These are phyloP conservation scores for Ceratocystis huliohia DNA, from an alignment of 2,329 filamentous ascomycete genomes.

Conservation along the genomic window DNA sequence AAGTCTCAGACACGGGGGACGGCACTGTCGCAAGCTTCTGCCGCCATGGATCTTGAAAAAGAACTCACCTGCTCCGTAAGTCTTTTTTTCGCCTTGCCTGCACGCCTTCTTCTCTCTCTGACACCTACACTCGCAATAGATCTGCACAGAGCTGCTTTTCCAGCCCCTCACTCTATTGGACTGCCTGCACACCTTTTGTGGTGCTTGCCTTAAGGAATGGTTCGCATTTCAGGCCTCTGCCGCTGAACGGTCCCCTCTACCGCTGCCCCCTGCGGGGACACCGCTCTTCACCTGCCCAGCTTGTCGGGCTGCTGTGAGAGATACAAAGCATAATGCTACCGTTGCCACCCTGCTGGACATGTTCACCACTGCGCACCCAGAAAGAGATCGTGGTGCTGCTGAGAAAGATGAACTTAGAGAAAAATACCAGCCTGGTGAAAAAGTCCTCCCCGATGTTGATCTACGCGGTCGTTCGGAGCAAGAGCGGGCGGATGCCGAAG, in stretches of 20 bases:
- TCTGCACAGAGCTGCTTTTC: conserved; percentile 90
- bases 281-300: conserved; percentile 74
- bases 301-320: conserved; percentile 75
- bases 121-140: conserved; percentile 40
- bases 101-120: not conserved
- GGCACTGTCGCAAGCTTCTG: not conserved
- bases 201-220: conserved; percentile 91
- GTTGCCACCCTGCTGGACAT: conserved; percentile 84
- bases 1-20: not conserved
- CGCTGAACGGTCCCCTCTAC: conserved; percentile 39
- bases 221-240: conserved; percentile 65
- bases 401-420: conserved; percentile 66
- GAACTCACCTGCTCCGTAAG: conserved; percentile 91
- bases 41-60: conserved; percentile 61
- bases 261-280: conserved; percentile 35
- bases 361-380: conserved; percentile 68
- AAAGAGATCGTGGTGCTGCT: conserved; percentile 51
- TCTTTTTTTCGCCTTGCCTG: conserved; percentile 24
- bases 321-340: conserved; percentile 79
- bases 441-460: conserved; percentile 55
- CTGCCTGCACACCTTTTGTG: conserved; percentile 92
- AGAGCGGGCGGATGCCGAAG: conserved; percentile 45
- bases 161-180: conserved; percentile 84
- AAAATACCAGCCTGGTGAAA: conserved; percentile 70
- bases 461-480: conserved; percentile 36